Conservation (phyloP, 345 rosid genomes). For the Punica granatum region DNA sequence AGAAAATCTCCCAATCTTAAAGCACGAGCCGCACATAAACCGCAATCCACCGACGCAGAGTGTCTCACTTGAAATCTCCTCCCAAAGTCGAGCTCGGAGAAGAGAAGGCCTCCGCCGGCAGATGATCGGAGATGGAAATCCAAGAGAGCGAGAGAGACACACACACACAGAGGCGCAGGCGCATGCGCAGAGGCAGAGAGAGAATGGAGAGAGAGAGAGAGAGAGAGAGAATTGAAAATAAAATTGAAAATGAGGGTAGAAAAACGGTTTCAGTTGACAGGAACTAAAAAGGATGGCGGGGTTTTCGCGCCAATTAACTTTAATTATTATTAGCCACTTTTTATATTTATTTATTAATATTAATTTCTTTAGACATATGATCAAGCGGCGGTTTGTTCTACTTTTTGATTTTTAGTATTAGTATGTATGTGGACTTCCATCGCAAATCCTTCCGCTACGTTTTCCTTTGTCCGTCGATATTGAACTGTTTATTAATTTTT, state of each 20-base stretch:
- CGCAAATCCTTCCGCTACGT: no score
- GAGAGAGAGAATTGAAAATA: constrained; percentile 4
- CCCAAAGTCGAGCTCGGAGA: background rate
- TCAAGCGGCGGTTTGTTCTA: background rate
- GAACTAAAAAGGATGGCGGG: constrained; percentile 8
- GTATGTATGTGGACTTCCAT: background rate
- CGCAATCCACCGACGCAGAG: no score
- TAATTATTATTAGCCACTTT: background rate
- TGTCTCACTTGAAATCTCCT: background rate
- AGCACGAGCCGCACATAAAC: background rate
- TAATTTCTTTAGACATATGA: background rate
- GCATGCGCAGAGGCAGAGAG: background rate
- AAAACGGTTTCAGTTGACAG: constrained; percentile 9
- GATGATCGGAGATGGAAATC: background rate
- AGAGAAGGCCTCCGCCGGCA: no score
- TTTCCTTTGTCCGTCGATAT: no score
- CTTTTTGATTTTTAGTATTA: background rate
- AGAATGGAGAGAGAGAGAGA: background rate
- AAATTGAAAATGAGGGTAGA: background rate
- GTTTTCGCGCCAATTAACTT: constrained; percentile 13
- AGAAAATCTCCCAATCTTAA: background rate
- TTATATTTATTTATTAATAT: background rate
- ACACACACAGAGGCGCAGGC: background rate
- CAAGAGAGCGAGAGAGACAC: no score
- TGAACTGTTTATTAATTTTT: no score